Conservation (phyloP, 495 filamentous ascomycete species). For the Clavariopsis aquatica region DNA sequence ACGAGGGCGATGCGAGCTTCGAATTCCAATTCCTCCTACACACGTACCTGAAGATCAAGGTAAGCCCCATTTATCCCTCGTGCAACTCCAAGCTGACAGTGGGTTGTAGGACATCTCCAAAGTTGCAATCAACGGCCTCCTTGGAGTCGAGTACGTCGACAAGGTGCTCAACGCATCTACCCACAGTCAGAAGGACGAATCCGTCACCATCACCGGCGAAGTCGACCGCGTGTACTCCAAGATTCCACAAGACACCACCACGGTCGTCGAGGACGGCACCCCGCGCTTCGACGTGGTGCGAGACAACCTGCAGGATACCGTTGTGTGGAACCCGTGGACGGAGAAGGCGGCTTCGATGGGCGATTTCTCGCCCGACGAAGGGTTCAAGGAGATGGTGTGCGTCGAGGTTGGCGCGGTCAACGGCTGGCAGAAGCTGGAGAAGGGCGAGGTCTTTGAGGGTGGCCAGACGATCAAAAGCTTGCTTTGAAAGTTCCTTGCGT, state of each 20-base stretch:
- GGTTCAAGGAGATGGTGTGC: slow-evolving; percentile 88
- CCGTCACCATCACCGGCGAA: slow-evolving; percentile 66
- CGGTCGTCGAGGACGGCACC: slow-evolving; percentile 61
- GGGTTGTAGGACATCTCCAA: slow-evolving; percentile 58
- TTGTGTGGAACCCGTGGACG: slow-evolving; percentile 97
- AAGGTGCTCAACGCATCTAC: slow-evolving; percentile 66
- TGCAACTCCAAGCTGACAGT: background rate
- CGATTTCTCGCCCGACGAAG: slow-evolving; percentile 87
- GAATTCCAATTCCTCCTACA: slow-evolving; percentile 93
- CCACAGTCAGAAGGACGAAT: slow-evolving; percentile 57
- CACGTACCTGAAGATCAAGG: slow-evolving; percentile 79
- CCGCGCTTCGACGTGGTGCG: slow-evolving; percentile 70
- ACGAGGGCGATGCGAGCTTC: slow-evolving; percentile 75
- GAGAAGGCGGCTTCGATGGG: slow-evolving; percentile 78
- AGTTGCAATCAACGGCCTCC: slow-evolving; percentile 69
- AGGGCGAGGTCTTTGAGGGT: slow-evolving; percentile 85
- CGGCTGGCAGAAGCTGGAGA: slow-evolving; percentile 79
- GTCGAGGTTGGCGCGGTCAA: slow-evolving; percentile 85
- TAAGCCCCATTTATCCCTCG: slow-evolving; percentile 48
- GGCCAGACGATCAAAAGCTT: slow-evolving; percentile 68
- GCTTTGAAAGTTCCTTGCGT: too few species aligned
- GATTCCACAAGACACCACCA: slow-evolving; percentile 52
- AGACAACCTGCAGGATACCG: slow-evolving; percentile 79
- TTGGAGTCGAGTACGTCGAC: slow-evolving; percentile 72
- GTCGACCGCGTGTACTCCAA: slow-evolving; percentile 75